Evolutionary conservation across 2,329 filamentous ascomycete species (phyloP), one percentile per base, ranked within the genome.

Genomic region (Fusarium succisae): DNA sequence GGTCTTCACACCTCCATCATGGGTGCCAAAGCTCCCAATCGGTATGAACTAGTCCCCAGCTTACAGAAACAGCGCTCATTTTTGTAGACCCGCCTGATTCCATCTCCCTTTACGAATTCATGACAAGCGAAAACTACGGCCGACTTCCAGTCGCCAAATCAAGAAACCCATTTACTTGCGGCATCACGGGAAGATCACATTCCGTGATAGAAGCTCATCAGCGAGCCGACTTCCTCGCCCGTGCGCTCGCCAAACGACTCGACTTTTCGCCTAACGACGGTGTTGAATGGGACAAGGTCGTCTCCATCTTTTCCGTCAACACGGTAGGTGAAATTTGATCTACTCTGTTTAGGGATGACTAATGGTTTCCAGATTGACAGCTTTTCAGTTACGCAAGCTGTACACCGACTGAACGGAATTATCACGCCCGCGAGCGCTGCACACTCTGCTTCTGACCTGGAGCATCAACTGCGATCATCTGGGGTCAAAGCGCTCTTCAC

Each of bases 231-330:
- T 86, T 84, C 62, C 85, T 96, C n/a, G 88, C 93, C 30, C 88
- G 92, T 62, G 91, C 89, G 20, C 83, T 96, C 41, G 87, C 89
- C 43, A 91, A 92, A 79, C 90, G 93, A 73, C 86, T 96, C 63
- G 90, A 89, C 44, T 94, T 93, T 87, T 81, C 87, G 32, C 90
- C 92, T 4, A 92, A 93, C 70, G 81, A 90, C 54, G 93, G 92
- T 11, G 89, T 89, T 0, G 93, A 95, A 79, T 96, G 92, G 91
- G 93, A 96, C 76, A 95, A 94, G 80, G 92, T 95, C 30, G 85
- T 94, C 47, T 91, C 86, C 5, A 85, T 95, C 38, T 96, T 93
- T 83, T 91, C 91, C 15, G 82, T 94, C 68, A 97, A 97, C 79
- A 94, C 93, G 0, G 48, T 24, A 26, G 32, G 32, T 35, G 32